These are phyloP conservation scores for Cubamyces sp. DNA, from an alignment of 768 basidiomycete species.

Conservation along the genomic window DNA sequence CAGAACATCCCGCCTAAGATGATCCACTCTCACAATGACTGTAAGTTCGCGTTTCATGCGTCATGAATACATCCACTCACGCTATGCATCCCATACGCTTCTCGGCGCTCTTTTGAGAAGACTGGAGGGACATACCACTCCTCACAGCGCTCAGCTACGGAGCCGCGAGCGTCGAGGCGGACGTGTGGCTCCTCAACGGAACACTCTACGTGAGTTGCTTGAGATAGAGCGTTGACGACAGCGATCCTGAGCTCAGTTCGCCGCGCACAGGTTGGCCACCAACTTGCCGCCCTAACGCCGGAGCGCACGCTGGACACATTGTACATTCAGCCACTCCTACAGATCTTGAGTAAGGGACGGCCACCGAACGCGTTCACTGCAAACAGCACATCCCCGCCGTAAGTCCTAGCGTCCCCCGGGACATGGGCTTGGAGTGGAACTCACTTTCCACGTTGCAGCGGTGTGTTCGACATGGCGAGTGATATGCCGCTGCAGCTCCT, in stretches of 20 bases:
- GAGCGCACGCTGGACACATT: constrained; percentile 52
- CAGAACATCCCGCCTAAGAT: constrained; percentile 50
- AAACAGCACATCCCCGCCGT: constrained; percentile 47
- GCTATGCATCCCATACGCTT: not conserved
- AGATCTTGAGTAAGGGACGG: constrained; percentile 46
- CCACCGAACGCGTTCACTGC: constrained; percentile 45
- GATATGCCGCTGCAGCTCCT: constrained; percentile 49
- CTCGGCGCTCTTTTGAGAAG: constrained; percentile 31
- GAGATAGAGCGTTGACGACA: not conserved
- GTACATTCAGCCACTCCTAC: constrained; percentile 51
- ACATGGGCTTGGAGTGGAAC: not conserved
- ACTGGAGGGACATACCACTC: constrained; percentile 57
- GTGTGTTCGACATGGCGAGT: constrained; percentile 53
- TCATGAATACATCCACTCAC: not conserved
- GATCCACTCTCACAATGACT: constrained; percentile 60
- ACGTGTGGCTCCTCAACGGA: constrained; percentile 51
- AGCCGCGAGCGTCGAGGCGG: constrained; percentile 56
- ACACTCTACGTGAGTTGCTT: constrained; percentile 44
- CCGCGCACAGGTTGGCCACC: constrained; percentile 47
- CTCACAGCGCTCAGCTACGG: constrained; percentile 52
- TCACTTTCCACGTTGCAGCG: constrained; percentile 37
- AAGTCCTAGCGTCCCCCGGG: constrained; percentile 16
- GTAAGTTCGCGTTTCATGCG: constrained; percentile 34
- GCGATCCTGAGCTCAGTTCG: not conserved
- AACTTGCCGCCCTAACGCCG: constrained; percentile 45